Evolutionary conservation across 441 rosid species (phyloP), one percentile per base, ranked within the genome.

Genomic region (Jatropha multifida): DNA sequence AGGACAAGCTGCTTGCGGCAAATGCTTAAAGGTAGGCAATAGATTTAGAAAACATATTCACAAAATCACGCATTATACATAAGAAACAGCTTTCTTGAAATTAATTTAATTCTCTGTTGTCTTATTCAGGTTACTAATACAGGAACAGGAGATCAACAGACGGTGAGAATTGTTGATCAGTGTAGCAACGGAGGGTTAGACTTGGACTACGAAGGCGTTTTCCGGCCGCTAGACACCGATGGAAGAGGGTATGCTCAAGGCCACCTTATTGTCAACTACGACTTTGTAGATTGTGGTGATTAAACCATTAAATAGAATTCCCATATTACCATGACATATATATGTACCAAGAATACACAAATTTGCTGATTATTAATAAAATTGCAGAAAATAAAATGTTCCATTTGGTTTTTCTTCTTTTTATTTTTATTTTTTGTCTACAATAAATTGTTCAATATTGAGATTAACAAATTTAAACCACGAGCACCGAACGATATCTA

Each of bases 101-200:
- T n/a, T n/a, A n/a, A n/a, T n/a, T n/a, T n/a, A n/a, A n/a, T n/a
- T n/a, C n/a, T n/a, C n/a, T n/a, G n/a, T n/a, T 82, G 54, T 0
- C 12, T 17, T 11, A 13, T 1, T 49, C 77, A 88, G 90, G 90
- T 90, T 77, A 88, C 80, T 17, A 88, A 86, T 69, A 75, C 82
- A 10, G 68, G 82, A 46, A 90, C 91, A 3, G 76, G 83, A 79
- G 81, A 86, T 46, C 74, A 63, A 61, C 74, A 56, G 40, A 86
- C 80, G 0, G 94, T 76, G 65, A 85, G 94, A 68, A 89, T 86
- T 65, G 90, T 87, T 12, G 96, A 88, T 73, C 90, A 84, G 61
- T 88, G 94, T 73, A 70, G 84, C 79, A 88, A 86, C 62, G 96
- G 91, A 78, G 90, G 91, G 3, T 72, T 88, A 56, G 90, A 86